Evolutionary conservation across 805 yeast genomes (phyloP), one percentile per base, ranked within the genome.

Genomic region (Wickerhamiella allomyrinae): DNA sequence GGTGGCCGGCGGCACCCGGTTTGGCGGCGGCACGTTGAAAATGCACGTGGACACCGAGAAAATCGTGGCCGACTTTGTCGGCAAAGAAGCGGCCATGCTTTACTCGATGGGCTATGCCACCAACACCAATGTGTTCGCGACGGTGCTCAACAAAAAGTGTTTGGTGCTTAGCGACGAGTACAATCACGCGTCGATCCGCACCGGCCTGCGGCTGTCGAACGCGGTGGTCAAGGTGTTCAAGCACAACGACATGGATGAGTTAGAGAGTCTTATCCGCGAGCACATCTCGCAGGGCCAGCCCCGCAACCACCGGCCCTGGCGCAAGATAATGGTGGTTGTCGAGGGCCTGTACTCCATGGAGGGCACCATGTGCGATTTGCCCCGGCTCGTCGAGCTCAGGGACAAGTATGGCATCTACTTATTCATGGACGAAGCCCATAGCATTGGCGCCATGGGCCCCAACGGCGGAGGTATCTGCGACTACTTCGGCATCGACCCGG

Each of bases 391-490:
- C 21, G 80, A 71, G 52, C 66, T 87, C 48, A 78, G 80, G 54
- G 72, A 81, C 29, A 83, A 82, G 58, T 91, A 93, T 66, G 85
- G 85, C 55, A 82, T 89, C 57, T 84, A 83, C 57, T 64, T 91
- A 41, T 91, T 82, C 56, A 82, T 93, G 47, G 99, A 91, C 60
- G 99, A 91, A 62, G 98, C 98, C 10, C 99, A 91, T 61, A 89
- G 97, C 5, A 80, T 91, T 55, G 99, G 99, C 54, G 98, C 98
- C n/a, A 71, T 91, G 65, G 99, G 99, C 22, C 91, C 93, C 35
- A 64, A 65, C 41, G 98, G 98, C 37, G 77, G 82, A 57, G 99
- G 99, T 57, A 80, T 91, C 29, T 87, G 96, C 66, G 97, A 91
- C 57, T 83, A 84, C 63, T 91, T 82, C 60, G 79, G 79, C 42